These are phyloP conservation scores for Berberis vulgaris DNA, from an alignment of 164 flowering plant genomes.

Conservation along the genomic window DNA sequence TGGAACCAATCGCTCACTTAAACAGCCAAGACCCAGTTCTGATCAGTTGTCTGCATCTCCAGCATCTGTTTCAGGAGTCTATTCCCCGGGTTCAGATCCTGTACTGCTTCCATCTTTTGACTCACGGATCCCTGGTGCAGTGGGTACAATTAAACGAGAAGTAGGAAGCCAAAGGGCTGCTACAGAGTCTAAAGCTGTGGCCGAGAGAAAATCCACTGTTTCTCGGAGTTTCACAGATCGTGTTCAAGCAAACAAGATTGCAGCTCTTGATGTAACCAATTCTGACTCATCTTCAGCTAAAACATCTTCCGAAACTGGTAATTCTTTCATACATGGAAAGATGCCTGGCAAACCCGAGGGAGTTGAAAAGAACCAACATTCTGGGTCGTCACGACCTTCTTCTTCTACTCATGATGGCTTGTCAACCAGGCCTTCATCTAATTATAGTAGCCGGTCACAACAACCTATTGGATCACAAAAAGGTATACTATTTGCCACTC, in stretches of 20 bases:
- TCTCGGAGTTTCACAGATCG: slow-evolving; percentile 20
- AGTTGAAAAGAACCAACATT: slow-evolving; percentile 32
- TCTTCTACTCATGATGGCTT: background rate
- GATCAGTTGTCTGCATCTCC: slow-evolving; percentile 12
- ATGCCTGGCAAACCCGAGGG: slow-evolving; percentile 32
- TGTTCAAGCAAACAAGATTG: slow-evolving; percentile 7
- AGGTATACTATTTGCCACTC: slow-evolving; percentile 12
- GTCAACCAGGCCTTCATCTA: slow-evolving; percentile 53
- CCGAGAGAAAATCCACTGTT: slow-evolving; percentile 28
- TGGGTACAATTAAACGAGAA: slow-evolving; percentile 54
- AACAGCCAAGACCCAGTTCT: slow-evolving; percentile 19
- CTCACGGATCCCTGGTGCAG: slow-evolving; percentile 33
- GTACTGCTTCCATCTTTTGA: slow-evolving; percentile 53
- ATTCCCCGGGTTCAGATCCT: slow-evolving; percentile 63
- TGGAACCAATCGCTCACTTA: slow-evolving; percentile 16
- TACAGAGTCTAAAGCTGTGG: slow-evolving; percentile 22
- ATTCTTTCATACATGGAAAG: slow-evolving; percentile 21
- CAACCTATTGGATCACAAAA: slow-evolving; percentile 38
- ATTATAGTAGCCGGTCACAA: slow-evolving; percentile 51
- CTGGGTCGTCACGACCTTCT: slow-evolving; percentile 29
- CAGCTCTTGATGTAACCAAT: slow-evolving; percentile 10
- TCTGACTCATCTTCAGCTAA: slow-evolving; percentile 12
- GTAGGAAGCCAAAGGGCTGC: slow-evolving; percentile 35
- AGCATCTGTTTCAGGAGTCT: slow-evolving; percentile 39
- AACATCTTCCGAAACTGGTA: slow-evolving; percentile 27